Base-by-base conservation (phyloP, 2,329 filamentous ascomycete genomes). In the Aspergillus nomiae region DNA sequence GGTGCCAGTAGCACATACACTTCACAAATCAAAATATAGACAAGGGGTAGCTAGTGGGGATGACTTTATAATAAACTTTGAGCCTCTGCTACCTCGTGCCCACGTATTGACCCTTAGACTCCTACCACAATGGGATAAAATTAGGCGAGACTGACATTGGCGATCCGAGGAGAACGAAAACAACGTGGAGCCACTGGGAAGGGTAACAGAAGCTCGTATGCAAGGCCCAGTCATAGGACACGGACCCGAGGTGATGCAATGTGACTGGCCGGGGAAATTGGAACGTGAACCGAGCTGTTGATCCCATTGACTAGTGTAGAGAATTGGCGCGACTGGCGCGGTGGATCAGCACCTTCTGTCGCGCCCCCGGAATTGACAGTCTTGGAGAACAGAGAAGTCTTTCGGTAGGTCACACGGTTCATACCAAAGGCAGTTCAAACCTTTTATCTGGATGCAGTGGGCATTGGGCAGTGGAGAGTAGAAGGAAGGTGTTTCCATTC, bases 401-500 rank as follows among this genome's bases (percentile, higher is more conserved):
- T 41, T 19, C 10, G 3, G 36, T 41, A 24, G 21, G 21, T 24
- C 21, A 24, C 21, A 24, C 21, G 4, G 16, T 8, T 9, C 36
- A 8, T 41, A 41, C 7, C 36, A 19, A 41, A 2, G 16, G 1
- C 36, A 19, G 6, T 3, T 19, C 7, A 19, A 9, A 19, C 2
- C 16, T 9, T 41, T 41, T 41, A 0, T n/a, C 19, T 4, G 7
- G 38, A 3, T n/a, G 38, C 8, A 4, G 7, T 41, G 3, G 7
- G 16, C 8, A 19, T 28, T 28, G 26, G 26, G 26, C 8, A n/a
- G 7, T 41, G 3, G 7, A 7, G 2, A 19, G 38, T n/a, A 9
- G 1, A 2, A n/a, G 38, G 4, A n/a, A 9, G 7, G 3, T 41
- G 19, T 11, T 4, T n/a, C 0, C n/a, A 19, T n/a, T n/a, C 0